A percentile compares a stretch with the other conserved stretches of the same genome.
Evolutionary conservation across 2,329 filamentous ascomycete genomes (phyloP).

Genomic region (Leptographium galeiforme): DNA sequence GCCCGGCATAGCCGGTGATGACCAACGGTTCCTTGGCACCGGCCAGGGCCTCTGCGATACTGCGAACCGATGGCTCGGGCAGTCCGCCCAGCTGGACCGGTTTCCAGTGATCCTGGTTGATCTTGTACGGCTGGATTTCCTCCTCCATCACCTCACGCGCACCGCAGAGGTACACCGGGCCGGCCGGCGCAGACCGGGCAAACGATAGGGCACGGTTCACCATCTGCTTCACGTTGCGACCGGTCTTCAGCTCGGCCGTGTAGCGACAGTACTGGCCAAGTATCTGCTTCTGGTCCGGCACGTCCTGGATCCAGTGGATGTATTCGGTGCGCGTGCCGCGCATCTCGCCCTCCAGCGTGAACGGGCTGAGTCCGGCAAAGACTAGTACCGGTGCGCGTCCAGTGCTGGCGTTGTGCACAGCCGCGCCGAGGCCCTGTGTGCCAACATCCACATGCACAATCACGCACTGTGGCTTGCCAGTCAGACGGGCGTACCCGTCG

Average conservation of each 20-base stretch:
- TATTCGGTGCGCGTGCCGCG: conserved; percentile 26
- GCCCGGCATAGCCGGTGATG: conserved; percentile 57
- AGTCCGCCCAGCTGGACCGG: conserved; percentile 54
- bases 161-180: conserved; percentile 67
- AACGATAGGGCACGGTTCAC: conserved; percentile 77
- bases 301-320: conserved; percentile 27
- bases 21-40: conserved; percentile 53
- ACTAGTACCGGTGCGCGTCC: conserved; percentile 50
- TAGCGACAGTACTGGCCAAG: conserved; percentile 79
- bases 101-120: conserved; percentile 59
- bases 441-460: conserved; percentile 65
- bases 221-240: conserved; percentile 78
- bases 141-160: conserved; percentile 77
- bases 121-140: conserved; percentile 58
- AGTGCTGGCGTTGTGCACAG: conserved; percentile 57
- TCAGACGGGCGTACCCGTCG: conserved; percentile 57
- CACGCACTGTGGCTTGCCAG: conserved; percentile 53
- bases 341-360: conserved; percentile 28
- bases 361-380: conserved; percentile 29
- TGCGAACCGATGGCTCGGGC: conserved; percentile 34
- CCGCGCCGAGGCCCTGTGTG: conserved; percentile 58
- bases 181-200: conserved; percentile 61
- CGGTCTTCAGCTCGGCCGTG: conserved; percentile 68
- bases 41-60: conserved; percentile 50
- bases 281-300: conserved; percentile 28